Base-by-base conservation (phyloP, 31 red algal species). In the Odonthalia washingtoniensis region DNA sequence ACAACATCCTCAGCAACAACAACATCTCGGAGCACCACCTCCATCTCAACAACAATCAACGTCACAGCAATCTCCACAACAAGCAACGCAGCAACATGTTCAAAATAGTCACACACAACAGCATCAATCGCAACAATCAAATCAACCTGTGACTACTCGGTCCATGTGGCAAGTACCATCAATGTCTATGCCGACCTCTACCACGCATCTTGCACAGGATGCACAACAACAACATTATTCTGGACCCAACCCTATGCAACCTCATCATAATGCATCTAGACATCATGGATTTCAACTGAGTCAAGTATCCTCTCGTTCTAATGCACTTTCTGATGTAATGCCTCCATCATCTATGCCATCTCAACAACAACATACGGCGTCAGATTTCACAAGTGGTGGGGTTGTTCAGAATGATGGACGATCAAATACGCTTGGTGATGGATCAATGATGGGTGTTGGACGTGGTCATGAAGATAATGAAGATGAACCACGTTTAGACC, bases 401-500 rank as follows among this genome's bases (percentile, higher is more conserved):
- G n/a, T n/a, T n/a, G n/a, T n/a, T n/a, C n/a, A n/a, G n/a, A n/a
- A n/a, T n/a, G n/a, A n/a, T n/a, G n/a, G n/a, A n/a, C n/a, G n/a
- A n/a, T n/a, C n/a, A n/a, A n/a, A n/a, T n/a, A n/a, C n/a, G n/a
- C n/a, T n/a, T n/a, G n/a, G n/a, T n/a, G n/a, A n/a, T n/a, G n/a
- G n/a, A n/a, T n/a, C n/a, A n/a, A n/a, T n/a, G n/a, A n/a, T n/a
- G n/a, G n/a, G n/a, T n/a, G n/a, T n/a, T n/a, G n/a, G n/a, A n/a
- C n/a, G 9, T 57, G 49, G 12, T 57, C 12, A 57, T 57, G 49
- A 57, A 14, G 49, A 57, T 57, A 21, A 57, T 57, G 49, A 57
- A 14, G 49, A 57, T 57, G 49, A 57, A 21, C 63, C 70, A 17
- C 69, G 36, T 28, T 44, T 46, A 4, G 85, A 88, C 44, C 65